These are phyloP conservation scores for Plasmopara viticola DNA, from an alignment of 352 stramenopile species.

Conservation along the genomic window DNA sequence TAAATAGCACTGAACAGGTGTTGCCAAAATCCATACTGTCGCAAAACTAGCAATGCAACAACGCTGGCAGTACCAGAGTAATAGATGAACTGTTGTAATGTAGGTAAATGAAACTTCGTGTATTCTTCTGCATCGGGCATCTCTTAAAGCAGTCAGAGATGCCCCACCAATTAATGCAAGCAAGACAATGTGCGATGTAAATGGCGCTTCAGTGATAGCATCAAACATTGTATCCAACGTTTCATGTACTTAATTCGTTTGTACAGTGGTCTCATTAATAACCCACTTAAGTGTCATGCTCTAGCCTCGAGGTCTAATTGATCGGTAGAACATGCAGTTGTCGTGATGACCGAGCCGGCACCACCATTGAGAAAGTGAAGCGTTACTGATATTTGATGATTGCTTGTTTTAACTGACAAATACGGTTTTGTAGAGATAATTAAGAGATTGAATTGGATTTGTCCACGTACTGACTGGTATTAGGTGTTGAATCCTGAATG, in stretches of 20 bases:
- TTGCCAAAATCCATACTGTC: slow-evolving; percentile 1
- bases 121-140: slow-evolving; percentile 13
- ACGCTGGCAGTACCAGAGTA: neutral
- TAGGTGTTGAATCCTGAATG: neutral
- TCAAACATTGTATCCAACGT: slow-evolving; percentile 1
- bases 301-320: neutral
- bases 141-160: slow-evolving; percentile 11
- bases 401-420: slow-evolving; percentile 10
- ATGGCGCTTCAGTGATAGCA: slow-evolving; percentile 5
- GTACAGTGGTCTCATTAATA: slow-evolving; percentile 2
- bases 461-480: neutral
- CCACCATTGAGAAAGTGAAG: too few species aligned
- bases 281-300: neutral
- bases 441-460: slow-evolving; percentile 3
- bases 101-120: slow-evolving; percentile 6
- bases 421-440: neutral
- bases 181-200: slow-evolving; percentile 7
- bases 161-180: slow-evolving; percentile 1
- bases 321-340: neutral
- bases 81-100: slow-evolving; percentile 7
- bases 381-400: slow-evolving; percentile 1
- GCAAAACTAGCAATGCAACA: slow-evolving; percentile 4
- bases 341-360: slow-evolving; percentile 2
- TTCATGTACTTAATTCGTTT: slow-evolving; percentile 2
- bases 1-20: neutral